Evolutionary conservation across 208 protist genomes (phyloP), one percentile per base, ranked within the genome.

Genomic region (Wallacemonas sp.): DNA sequence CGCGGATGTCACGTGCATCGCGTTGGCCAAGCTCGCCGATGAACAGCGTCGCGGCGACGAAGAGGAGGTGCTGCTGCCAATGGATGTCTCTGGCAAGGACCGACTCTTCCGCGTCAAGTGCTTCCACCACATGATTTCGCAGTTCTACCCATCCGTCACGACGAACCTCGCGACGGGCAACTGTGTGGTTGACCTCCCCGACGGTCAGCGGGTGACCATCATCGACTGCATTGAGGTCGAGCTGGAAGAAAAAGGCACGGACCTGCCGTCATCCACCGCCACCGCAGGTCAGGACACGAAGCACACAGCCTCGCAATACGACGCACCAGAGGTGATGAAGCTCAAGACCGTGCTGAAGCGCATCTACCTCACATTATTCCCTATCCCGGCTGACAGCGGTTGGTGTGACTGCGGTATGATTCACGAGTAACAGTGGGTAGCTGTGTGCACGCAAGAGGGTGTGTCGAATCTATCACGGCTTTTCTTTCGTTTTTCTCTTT

Each of bases 401-500:
- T 97, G 91, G 88, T 97, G 87, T 73, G 89, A 92, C 55, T 97
- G 88, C 60, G 93, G 89, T 15, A 88, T 93, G 77, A 85, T 87
- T 37, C 88, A 94, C 57, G 85, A 78, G 3, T 80, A 85, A 21
- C 79, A 90, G 48, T 71, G 74, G 4, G 54, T 81, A 0, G 68
- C 52, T 17, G 68, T 81, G 62, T 85, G 21, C n/a, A 29, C 27
- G 59, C 22, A n/a, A n/a, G n/a, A 79, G 34, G 37, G 34, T 26
- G n/a, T 32, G 8, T 3, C 6, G 53, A 36, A n/a, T 61, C 42
- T 3, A 12, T 19, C 10, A 30, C 6, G 3, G 4, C 42, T 67
- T 9, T 65, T 65, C 33, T 33, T 65, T 6, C 54, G 10, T 50
- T 54, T 53, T 65, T 65, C 34, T 65, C 30, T 53, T 54, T 36